Evolutionary conservation across 1,139 yeast genomes (phyloP), one percentile per base, ranked within the genome.

Genomic region (Scheffersomyces illinoinensis): DNA sequence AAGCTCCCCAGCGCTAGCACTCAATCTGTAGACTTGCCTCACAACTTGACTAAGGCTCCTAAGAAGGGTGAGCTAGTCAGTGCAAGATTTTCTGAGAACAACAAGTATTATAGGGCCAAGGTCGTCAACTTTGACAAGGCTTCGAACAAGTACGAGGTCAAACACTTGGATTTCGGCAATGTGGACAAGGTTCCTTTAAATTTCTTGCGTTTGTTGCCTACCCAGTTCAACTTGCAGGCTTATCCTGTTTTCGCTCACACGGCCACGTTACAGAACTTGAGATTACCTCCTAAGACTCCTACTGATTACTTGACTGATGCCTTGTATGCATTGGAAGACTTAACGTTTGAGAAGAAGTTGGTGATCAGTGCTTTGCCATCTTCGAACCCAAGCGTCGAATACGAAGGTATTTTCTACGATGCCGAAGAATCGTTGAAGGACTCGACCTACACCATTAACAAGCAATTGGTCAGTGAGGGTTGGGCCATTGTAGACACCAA

Each of bases 121-220:
- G 85, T 90, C 53, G 59, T 82, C 18, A 73, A 78, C 18, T 78
- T 78, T 61, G 91, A 89, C 64, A 82, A 82, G 63, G 65, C 81
- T 8, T 68, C 81, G 43, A 74, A 75, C 58, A 76, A 76, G 60
- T 85, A 75, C 64, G 82, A 83, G 55, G 87, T 89, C 23, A 81
- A 82, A 65, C 88, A 87, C 63, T 72, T 89, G 59, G 96, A 90
- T 70, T 86, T 85, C 63, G 95, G 95, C 54, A 85, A 85, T 57
- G 68, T 78, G 53, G 89, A 86, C 64, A 71, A 72, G 54, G 86
- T 87, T 26, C 67, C 84, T 18, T 68, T 79, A 55, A 63, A 78
- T 6, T 72, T 84, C 19, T 75, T 90, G 62, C 77, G 89, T 63
- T 76, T 78, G 1, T 79, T 90, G 59, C 91, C 93, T 17, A 61